Base-by-base conservation (phyloP, 331 rosid species). In the Quercus phellos region DNA sequence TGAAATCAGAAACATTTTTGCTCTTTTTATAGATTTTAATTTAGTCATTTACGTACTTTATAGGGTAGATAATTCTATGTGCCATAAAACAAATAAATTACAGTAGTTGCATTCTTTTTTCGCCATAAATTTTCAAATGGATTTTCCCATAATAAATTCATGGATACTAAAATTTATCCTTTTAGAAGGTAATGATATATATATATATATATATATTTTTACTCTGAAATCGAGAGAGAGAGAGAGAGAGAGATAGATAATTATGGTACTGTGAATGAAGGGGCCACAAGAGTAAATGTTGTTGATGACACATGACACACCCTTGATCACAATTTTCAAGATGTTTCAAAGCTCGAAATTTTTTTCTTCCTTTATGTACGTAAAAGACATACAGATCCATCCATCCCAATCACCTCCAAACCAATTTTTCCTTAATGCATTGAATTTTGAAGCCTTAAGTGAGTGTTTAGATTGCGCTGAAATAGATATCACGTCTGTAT, bases 271-370 rank as follows among this genome's bases (percentile, higher is more conserved):
- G 82, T 55, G 21, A 82, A 68, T 29, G 83, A 75, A 81, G 80
- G 91, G 91, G 79, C 91, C 91, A 87, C 90, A 70, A 24, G 78
- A 83, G 76, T 87, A 85, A 89, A 85, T 87, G 80, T 75, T 56
- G 85, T 79, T 79, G 83, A 75, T 85, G 85, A 83, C 83, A 87
- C 50, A 80, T 66, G 87, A 81, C 72, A 71, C 59, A 26, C 56
- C 68, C 85, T 55, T 77, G 56, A 85, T 84, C 87, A 82, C 93
- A 85, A 89, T 89, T 84, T 84, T 80, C 90, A 78, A 85, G 87
- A 80, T 79, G 74, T 68, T 54, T 75, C 78, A 11, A 72, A 76
- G 35, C 77, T 77, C 74, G 68, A 73, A 46, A 38, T 60, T 61
- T 42, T 53, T 50, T 27, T 60, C 17, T 4, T 53, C 50, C 71